Conservation (phyloP, 345 rosid genomes). For the Lenwebbia sp. region DNA sequence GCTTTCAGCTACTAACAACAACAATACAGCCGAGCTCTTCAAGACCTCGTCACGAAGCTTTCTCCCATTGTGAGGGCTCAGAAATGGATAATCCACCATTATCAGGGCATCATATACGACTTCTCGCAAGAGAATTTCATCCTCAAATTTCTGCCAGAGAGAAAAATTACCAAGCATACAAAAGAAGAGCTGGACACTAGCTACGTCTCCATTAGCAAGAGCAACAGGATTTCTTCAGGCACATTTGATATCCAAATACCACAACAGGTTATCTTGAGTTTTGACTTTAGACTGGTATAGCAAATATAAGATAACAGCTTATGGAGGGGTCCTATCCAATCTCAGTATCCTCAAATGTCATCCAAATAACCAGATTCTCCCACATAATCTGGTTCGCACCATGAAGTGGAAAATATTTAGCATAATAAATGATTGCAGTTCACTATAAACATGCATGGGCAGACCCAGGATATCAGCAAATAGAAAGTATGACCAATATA, state of each 20-base stretch:
- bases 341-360: not conserved
- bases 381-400: not conserved
- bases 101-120: slow-evolving; percentile 41
- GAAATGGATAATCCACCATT: slow-evolving; percentile 30
- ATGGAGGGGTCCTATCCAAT: not conserved
- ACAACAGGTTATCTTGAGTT: not conserved
- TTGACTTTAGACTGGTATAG: not conserved
- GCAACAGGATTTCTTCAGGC: not conserved
- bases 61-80: slow-evolving; percentile 23
- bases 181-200: not conserved
- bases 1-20: slow-evolving; percentile 46
- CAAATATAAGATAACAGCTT: not conserved
- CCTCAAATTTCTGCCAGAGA: slow-evolving; percentile 37
- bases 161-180: not conserved
- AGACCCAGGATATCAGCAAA: not conserved
- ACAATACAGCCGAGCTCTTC: slow-evolving; percentile 41
- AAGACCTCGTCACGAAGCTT: slow-evolving; percentile 14
- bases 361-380: not conserved
- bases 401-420: not conserved
- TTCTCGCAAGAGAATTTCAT: slow-evolving; percentile 33
- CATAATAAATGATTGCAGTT: not conserved
- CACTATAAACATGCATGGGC: not conserved
- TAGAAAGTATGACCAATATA: not conserved
- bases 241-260: not conserved
- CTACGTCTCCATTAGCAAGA: not conserved